These are phyloP conservation scores for Apiotrichum domesticum DNA, from an alignment of 1,284 basidiomycete genomes.

Conservation along the genomic window DNA sequence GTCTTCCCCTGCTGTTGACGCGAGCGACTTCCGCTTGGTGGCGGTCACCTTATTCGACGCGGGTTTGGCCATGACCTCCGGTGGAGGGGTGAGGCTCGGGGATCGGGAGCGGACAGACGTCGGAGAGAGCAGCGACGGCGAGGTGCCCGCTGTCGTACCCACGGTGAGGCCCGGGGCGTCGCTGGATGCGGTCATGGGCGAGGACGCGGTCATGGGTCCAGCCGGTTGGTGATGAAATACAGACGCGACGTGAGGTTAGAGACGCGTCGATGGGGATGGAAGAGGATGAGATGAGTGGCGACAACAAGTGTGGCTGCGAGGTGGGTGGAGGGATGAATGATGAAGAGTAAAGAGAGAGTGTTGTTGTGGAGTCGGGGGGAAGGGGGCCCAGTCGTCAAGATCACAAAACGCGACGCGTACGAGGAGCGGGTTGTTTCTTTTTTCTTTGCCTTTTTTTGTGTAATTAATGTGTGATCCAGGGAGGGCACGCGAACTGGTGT, in stretches of 20 bases:
- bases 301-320: no score
- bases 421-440: no score
- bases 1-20: neutral
- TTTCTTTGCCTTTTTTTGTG: no score
- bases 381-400: no score
- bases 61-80: neutral
- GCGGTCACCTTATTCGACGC: neutral
- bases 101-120: neutral
- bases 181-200: constrained; percentile 9
- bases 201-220: neutral
- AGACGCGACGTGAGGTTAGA: neutral
- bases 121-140: neutral
- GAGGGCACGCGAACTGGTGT: no score
- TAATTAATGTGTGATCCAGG: no score
- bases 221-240: no score
- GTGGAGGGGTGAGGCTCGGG: neutral
- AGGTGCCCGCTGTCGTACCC: constrained; percentile 1
- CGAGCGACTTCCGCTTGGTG: constrained; percentile 9
- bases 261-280: neutral
- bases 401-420: no score
- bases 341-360: no score
- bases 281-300: neutral
- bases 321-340: no score
- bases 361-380: no score
- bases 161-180: constrained; percentile 7